Conservation (phyloP, 495 filamentous ascomycete genomes). For the Aspergillus haitiensis region DNA sequence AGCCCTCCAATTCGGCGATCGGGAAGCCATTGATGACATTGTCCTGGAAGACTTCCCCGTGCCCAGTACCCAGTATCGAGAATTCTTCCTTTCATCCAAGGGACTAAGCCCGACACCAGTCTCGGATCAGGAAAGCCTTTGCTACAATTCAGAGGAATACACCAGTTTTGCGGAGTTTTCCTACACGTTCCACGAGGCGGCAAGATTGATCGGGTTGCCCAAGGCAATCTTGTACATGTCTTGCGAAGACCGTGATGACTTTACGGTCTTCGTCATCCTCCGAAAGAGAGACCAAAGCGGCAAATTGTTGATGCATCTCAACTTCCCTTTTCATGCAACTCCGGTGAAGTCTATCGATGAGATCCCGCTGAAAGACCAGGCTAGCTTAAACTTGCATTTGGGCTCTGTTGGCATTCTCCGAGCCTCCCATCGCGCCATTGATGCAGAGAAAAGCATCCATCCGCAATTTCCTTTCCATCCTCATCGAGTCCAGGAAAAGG, state of each 20-base stretch:
- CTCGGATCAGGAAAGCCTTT: background rate
- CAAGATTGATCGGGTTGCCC: constrained; percentile 35
- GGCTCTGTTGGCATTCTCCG: constrained; percentile 37
- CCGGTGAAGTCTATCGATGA: constrained; percentile 34
- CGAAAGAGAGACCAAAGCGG: constrained; percentile 41
- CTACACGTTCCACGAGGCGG: constrained; percentile 30
- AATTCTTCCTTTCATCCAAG: constrained; percentile 25
- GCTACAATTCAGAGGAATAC: constrained; percentile 29
- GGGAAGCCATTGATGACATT: constrained; percentile 26
- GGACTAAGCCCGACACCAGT: constrained; percentile 6
- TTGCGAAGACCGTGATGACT: constrained; percentile 39
- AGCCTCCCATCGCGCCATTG: constrained; percentile 35
- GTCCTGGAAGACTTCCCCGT: constrained; percentile 35
- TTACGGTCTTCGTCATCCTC: constrained; percentile 40
- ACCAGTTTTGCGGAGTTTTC: constrained; percentile 32
- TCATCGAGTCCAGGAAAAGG: constrained; percentile 34
- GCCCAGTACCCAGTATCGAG: constrained; percentile 32
- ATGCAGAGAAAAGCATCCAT: constrained; percentile 28
- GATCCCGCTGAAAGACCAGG: constrained; percentile 31
- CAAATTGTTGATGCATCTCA: constrained; percentile 34
- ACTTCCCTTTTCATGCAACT: constrained; percentile 34
- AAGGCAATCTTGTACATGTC: constrained; percentile 45
- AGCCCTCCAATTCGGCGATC: constrained; percentile 29
- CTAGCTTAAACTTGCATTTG: constrained; percentile 29
- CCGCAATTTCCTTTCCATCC: constrained; percentile 39